phyloP scores from a whole-genome alignment of 2,329 filamentous ascomycete species.

The Coniella vitis region DNA sequence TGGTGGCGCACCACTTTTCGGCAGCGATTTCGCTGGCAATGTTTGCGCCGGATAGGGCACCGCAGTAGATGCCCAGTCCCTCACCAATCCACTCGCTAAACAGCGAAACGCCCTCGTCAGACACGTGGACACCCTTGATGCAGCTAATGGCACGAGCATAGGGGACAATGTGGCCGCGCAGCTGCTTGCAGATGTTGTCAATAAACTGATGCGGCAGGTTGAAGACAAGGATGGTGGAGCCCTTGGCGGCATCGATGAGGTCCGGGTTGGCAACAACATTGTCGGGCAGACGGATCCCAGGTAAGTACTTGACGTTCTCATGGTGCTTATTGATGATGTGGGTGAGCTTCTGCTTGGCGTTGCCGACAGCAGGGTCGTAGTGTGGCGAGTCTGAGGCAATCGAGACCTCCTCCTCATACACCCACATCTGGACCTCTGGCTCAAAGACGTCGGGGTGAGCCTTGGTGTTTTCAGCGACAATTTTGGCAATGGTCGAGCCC shows the following conservation, averaged over 20 bases:
- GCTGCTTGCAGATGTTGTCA: conserved; percentile 71
- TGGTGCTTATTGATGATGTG: conserved; percentile 83
- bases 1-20: conserved; percentile 97
- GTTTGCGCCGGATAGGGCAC: conserved; percentile 91
- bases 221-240: conserved; percentile 87
- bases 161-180: conserved; percentile 83
- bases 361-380: conserved; percentile 58
- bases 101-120: conserved; percentile 75
- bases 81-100: conserved; percentile 95
- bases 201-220: conserved; percentile 98
- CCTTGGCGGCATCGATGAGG: conserved; percentile 69
- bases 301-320: conserved; percentile 97
- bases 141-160: conserved; percentile 92
- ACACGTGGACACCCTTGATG: conserved; percentile 95
- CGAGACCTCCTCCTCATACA: conserved; percentile 85
- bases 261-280: conserved; percentile 85
- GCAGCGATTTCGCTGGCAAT: conserved; percentile 90
- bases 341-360: conserved; percentile 78
- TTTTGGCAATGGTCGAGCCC: conserved; percentile 97
- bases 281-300: conserved; percentile 71
- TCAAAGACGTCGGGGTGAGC: conserved; percentile 77
- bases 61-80: conserved; percentile 90
- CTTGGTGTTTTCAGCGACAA: conserved; percentile 85
- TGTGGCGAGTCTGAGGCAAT: conserved; percentile 65
- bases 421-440: conserved; percentile 94